A percentile compares a stretch with the other conserved stretches of the same genome.
phyloP scores from a whole-genome alignment of 2,329 filamentous ascomycete species.

The Apiospora malaysiana region DNA sequence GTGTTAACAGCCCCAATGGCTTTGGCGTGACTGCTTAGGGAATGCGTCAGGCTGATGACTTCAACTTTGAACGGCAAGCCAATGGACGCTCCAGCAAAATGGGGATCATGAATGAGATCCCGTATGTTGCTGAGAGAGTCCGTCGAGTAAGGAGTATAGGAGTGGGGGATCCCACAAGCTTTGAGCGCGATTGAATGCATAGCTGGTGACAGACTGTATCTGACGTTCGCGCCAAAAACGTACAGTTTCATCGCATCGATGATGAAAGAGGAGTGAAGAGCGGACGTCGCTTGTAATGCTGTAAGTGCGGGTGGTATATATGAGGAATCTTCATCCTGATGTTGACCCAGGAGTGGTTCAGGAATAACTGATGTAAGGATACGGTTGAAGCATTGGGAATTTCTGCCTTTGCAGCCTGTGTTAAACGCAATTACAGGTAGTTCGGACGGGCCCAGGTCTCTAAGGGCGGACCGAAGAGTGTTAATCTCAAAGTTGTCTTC shows the following conservation, averaged over 20 bases:
- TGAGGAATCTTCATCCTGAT: slow-evolving; percentile 30
- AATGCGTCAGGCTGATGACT: slow-evolving; percentile 71
- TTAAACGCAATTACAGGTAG: slow-evolving; percentile 69
- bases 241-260: slow-evolving; percentile 75
- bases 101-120: slow-evolving; percentile 66
- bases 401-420: slow-evolving; percentile 65
- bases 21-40: slow-evolving; percentile 73
- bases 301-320: slow-evolving; percentile 55
- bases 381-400: slow-evolving; percentile 71
- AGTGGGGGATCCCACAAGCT: slow-evolving; percentile 71
- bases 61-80: slow-evolving; percentile 79
- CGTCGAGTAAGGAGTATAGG: slow-evolving; percentile 69
- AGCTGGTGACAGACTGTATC: slow-evolving; percentile 75
- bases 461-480: slow-evolving; percentile 57
- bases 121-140: slow-evolving; percentile 67
- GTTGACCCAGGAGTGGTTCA: slow-evolving; percentile 38
- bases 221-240: slow-evolving; percentile 75
- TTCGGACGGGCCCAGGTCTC: slow-evolving; percentile 46
- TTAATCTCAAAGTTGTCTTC: slow-evolving; percentile 69
- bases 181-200: slow-evolving; percentile 78
- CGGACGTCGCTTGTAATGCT: slow-evolving; percentile 65
- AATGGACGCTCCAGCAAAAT: slow-evolving; percentile 75
- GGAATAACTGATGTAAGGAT: slow-evolving; percentile 67
- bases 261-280: slow-evolving; percentile 70
- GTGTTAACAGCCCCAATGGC: slow-evolving; percentile 82